Conservation (phyloP, 1,284 basidiomycete genomes). For the Heterobasidion irregulare region DNA sequence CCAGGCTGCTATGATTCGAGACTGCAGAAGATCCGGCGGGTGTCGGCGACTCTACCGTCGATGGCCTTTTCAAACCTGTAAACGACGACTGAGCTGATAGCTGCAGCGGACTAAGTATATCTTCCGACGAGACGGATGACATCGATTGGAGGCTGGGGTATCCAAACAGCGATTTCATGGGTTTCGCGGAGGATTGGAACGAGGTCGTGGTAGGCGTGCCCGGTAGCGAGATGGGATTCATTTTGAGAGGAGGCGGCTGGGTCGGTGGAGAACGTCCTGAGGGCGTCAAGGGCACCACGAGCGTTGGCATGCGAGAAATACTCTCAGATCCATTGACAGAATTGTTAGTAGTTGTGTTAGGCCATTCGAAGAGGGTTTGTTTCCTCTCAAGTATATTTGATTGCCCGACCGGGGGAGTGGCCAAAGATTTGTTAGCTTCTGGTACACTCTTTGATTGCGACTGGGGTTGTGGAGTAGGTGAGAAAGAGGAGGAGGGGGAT, state of each 20-base stretch:
- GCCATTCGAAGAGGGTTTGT: background rate
- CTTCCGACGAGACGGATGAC: constrained; percentile 10
- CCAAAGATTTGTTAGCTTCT: background rate
- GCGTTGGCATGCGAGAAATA: background rate
- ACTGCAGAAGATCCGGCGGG: background rate
- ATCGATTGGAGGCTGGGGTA: constrained; percentile 19
- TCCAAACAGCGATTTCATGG: constrained; percentile 16
- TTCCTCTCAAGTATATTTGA: background rate
- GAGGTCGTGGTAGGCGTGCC: constrained; percentile 11
- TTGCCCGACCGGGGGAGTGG: background rate
- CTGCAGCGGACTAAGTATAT: constrained; percentile 24
- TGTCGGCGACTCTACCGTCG: constrained; percentile 2
- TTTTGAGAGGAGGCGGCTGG: constrained; percentile 18
- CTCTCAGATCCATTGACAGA: background rate
- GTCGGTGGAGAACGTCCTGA: background rate
- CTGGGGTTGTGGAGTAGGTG: background rate
- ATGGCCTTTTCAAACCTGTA: constrained; percentile 6
- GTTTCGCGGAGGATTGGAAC: constrained; percentile 12
- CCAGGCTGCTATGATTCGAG: background rate
- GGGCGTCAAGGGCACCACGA: constrained; percentile 1
- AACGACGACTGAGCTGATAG: constrained; percentile 8
- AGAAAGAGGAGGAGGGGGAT: background rate
- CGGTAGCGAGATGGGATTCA: constrained; percentile 18
- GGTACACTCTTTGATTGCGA: background rate
- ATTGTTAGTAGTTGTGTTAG: background rate